Conservation (phyloP, 257 asterid genomes). For the Fraxinus excelsior region DNA sequence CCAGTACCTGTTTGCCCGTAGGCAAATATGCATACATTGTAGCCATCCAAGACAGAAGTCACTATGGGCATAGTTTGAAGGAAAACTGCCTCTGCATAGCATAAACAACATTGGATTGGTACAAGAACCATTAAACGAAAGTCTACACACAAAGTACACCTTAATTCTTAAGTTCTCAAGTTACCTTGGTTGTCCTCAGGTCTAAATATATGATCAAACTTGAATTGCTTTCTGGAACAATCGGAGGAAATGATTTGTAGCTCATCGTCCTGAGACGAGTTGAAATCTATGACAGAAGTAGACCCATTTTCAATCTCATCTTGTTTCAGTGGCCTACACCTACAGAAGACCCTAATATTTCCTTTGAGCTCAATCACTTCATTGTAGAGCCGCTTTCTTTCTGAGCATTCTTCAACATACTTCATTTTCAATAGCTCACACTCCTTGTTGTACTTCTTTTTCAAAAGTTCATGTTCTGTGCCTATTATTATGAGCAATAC, state of each 20-base stretch:
- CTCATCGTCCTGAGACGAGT: constrained; percentile 76
- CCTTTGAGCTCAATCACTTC: constrained; percentile 96
- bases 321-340: constrained; percentile 86
- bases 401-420: constrained; percentile 66
- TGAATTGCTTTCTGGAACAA: constrained; percentile 74
- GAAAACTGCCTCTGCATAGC: constrained; percentile 70
- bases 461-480: constrained; percentile 59
- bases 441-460: constrained; percentile 57
- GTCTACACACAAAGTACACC: constrained; percentile 4
- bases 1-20: constrained; percentile 93
- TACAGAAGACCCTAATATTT: constrained; percentile 90
- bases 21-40: constrained; percentile 94
- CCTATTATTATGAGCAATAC: constrained; percentile 39
- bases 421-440: constrained; percentile 61
- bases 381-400: constrained; percentile 76
- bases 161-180: not conserved
- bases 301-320: constrained; percentile 70
- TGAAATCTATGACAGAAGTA: constrained; percentile 69
- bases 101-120: constrained; percentile 26
- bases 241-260: constrained; percentile 73
- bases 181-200: constrained; percentile 91
- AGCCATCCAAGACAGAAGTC: constrained; percentile 93
- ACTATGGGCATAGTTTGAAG: constrained; percentile 77
- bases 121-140: constrained; percentile 1
- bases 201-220: constrained; percentile 76